Evolutionary conservation across 208 protist genomes (phyloP), one percentile per base, ranked within the genome.

Genomic region (Entamoeba dispar): DNA sequence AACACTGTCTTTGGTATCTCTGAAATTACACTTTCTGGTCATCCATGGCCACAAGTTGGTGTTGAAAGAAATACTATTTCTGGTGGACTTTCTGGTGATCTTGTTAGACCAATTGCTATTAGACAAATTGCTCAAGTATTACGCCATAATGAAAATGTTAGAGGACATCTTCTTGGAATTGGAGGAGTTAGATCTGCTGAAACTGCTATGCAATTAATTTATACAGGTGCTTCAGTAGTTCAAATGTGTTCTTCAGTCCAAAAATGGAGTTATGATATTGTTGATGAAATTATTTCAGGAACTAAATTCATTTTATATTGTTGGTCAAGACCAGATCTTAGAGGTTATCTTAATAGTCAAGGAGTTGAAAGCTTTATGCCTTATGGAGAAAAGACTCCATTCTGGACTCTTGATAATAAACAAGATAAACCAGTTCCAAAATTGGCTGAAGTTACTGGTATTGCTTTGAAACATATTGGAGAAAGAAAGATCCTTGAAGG

Each of bases 1-100:
- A 98, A 98, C 93, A 98, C 97, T 8, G 95, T 98, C 38, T 96
- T 94, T 43, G 96, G 96, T 61, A 93, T 98, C 14, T 95, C 97
- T 95, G 91, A 92, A 22, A 49, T 98, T 27, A 93, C 96, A 49
- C 94, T 92, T 7, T 93, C 55, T 17, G 94, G 96, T 34, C 96
- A 49, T 91, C 93, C 34, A 95, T 98, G 50, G 94, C 93, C 86
- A 55, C 22, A 50, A 19, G 92, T 92, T 43, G 97, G 97, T 92
- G 92, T n/a, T 1, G 93, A 96, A 0, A 95, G 96, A 92, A 92
- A 92, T 31, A 97, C 97, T 19, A 97, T 96, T 12, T 98, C 97
- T 93, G 97, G 97, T 90, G 97, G 97, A 93, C 93, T 98, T 12
- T 97, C 95, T 27, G 97, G 97, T 73, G 97, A 97, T 93, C 94